These are phyloP conservation scores for Hypoxylon sp. DNA, from an alignment of 2,329 filamentous ascomycete species.

Conservation along the genomic window DNA sequence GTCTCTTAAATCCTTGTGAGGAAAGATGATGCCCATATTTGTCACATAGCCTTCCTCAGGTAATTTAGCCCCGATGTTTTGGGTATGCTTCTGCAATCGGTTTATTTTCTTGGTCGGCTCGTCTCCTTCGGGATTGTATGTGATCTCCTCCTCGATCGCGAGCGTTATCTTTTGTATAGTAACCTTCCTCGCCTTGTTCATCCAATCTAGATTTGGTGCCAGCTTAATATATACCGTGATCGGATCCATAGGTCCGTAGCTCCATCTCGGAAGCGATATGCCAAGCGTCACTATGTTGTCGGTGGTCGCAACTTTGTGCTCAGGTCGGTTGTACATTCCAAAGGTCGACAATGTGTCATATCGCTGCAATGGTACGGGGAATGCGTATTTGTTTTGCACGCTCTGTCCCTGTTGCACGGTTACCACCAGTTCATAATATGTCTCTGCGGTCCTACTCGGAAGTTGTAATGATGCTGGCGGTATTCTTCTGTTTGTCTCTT, in stretches of 20 bases:
- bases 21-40: slow-evolving; percentile 91
- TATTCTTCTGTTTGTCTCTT: slow-evolving; percentile 90
- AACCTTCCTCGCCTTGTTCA: slow-evolving; percentile 90
- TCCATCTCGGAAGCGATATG: slow-evolving; percentile 94
- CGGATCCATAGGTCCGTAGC: slow-evolving; percentile 94
- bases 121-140: slow-evolving; percentile 98
- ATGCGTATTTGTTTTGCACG: slow-evolving; percentile 90
- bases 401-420: slow-evolving; percentile 92
- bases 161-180: slow-evolving; percentile 96
- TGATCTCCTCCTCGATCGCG: slow-evolving; percentile 95
- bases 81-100: slow-evolving; percentile 85
- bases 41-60: slow-evolving; percentile 94
- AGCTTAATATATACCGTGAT: slow-evolving; percentile 97
- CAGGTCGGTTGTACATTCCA: slow-evolving; percentile 98
- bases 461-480: slow-evolving; percentile 93
- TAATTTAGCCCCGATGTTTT: slow-evolving; percentile 85
- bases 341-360: slow-evolving; percentile 99
- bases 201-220: slow-evolving; percentile 91
- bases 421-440: slow-evolving; percentile 95
- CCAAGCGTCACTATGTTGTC: slow-evolving; percentile 94
- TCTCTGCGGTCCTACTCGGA: slow-evolving; percentile 94
- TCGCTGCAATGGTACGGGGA: slow-evolving; percentile 89
- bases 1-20: slow-evolving; percentile 89
- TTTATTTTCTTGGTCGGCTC: slow-evolving; percentile 93
- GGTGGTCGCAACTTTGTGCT: slow-evolving; percentile 85